These are phyloP conservation scores for Penicillium frequentans DNA, from an alignment of 2,329 filamentous ascomycete genomes.

Conservation along the genomic window DNA sequence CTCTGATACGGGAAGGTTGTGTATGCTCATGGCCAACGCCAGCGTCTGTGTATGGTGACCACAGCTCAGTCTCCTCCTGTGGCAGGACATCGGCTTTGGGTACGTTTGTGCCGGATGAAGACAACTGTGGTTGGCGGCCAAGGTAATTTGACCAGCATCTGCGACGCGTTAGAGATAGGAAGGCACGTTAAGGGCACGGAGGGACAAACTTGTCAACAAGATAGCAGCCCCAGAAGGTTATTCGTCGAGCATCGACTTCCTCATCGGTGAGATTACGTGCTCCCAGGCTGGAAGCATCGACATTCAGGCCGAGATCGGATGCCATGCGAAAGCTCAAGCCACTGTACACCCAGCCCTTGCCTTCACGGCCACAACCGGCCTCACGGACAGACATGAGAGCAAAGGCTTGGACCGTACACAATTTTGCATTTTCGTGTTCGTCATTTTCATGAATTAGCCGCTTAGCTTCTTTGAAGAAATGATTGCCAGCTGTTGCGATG, in stretches of 20 bases:
- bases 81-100: constrained; percentile 91
- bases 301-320: constrained; percentile 85
- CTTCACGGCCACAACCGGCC: constrained; percentile 89
- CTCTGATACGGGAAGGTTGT: constrained; percentile 80
- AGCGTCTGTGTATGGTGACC: constrained; percentile 85
- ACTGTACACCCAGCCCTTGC: constrained; percentile 96
- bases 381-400: constrained; percentile 96
- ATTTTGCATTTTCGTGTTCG: constrained; percentile 82
- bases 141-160: constrained; percentile 96
- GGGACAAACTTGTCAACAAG: constrained; percentile 79
- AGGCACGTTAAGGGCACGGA: background rate
- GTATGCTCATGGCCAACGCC: constrained; percentile 71
- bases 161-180: constrained; percentile 13
- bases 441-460: constrained; percentile 85
- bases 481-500: constrained; percentile 84
- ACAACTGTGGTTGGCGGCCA: constrained; percentile 83
- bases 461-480: constrained; percentile 95
- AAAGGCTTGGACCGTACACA: constrained; percentile 90
- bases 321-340: constrained; percentile 99
- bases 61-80: constrained; percentile 78
- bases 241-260: constrained; percentile 82
- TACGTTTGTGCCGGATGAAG: constrained; percentile 75
- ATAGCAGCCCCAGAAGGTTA: constrained; percentile 98
- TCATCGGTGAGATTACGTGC: constrained; percentile 68
- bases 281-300: constrained; percentile 70